phyloP scores from a whole-genome alignment of 306 rosid genomes.

The Psophocarpus tetragonolobus region DNA sequence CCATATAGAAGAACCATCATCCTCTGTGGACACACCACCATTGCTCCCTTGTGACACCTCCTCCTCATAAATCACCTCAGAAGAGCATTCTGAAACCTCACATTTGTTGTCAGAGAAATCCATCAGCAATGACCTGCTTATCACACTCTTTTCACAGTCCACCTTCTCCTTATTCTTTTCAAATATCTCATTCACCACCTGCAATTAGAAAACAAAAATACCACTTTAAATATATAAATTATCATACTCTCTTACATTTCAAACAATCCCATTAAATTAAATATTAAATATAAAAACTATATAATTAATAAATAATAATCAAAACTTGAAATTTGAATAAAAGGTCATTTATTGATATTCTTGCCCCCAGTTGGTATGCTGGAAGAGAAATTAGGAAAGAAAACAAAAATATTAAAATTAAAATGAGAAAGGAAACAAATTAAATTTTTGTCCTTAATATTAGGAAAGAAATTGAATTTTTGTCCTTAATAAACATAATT shows the following conservation, averaged over 20 bases:
- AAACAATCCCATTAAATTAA: not conserved
- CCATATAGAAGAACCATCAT: conserved; percentile 84
- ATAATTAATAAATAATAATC: too few relatives aligned
- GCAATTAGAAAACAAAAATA: not conserved
- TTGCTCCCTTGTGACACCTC: conserved; percentile 14
- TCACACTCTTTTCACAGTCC: conserved; percentile 58
- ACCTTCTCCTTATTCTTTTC: conserved; percentile 44
- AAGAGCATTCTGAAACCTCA: conserved; percentile 56
- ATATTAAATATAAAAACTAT: too few relatives aligned
- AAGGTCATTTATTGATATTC: too few relatives aligned
- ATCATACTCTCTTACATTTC: not conserved
- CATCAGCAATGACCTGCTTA: conserved; percentile 66
- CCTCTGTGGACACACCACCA: conserved; percentile 39
- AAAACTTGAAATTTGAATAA: too few relatives aligned
- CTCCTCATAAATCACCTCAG: conserved; percentile 50
- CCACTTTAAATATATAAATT: not conserved
- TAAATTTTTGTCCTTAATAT: too few relatives aligned
- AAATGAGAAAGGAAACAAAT: too few relatives aligned
- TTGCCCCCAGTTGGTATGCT: too few relatives aligned
- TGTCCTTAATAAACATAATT: too few relatives aligned
- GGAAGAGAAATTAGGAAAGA: too few relatives aligned
- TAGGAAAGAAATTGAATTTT: too few relatives aligned
- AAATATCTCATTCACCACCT: conserved; percentile 46
- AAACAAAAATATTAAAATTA: too few relatives aligned
- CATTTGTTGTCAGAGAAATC: conserved; percentile 90